A percentile compares a stretch with the other conserved stretches of the same genome.
phyloP scores from a whole-genome alignment of 2,329 filamentous ascomycete genomes.

The Colletotrichum orchidophilum region DNA sequence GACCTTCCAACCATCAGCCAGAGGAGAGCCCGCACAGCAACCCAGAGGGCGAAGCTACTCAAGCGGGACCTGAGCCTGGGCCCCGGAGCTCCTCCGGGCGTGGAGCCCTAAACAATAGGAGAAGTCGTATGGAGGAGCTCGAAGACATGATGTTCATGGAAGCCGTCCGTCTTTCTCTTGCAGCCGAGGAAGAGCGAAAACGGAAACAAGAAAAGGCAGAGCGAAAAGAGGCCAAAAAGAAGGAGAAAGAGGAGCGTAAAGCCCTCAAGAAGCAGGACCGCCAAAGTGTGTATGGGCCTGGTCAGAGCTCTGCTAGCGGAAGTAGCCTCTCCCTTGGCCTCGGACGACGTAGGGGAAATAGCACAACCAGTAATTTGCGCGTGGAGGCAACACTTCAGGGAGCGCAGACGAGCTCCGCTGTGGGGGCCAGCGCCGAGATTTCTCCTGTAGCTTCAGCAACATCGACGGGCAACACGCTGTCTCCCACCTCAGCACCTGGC shows the following conservation, averaged over 20 bases:
- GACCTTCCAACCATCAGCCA: conserved; percentile 41
- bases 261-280: conserved; percentile 70
- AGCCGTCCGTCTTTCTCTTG: conserved; percentile 90
- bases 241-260: conserved; percentile 86
- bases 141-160: conserved; percentile 99
- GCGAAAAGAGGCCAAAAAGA: conserved; percentile 84
- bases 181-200: conserved; percentile 91
- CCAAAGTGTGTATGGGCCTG: conserved; percentile 48
- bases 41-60: conserved; percentile 38
- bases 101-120: conserved; percentile 41
- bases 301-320: conserved; percentile 63
- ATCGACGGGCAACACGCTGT: conserved; percentile 36
- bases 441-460: conserved; percentile 44
- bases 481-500: conserved; percentile 39
- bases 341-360: conserved; percentile 68
- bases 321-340: conserved; percentile 72
- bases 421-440: conserved; percentile 29
- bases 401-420: conserved; percentile 39
- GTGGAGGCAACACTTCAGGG: conserved; percentile 63
- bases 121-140: conserved; percentile 79
- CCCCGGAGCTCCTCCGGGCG: conserved; percentile 44
- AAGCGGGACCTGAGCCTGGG: conserved; percentile 46
- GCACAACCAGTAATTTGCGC: conserved; percentile 66
- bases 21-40: conserved; percentile 41
- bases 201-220: conserved; percentile 84